These are phyloP conservation scores for Eimeria brunetti DNA, from an alignment of 169 alveolate species.

Conservation along the genomic window DNA sequence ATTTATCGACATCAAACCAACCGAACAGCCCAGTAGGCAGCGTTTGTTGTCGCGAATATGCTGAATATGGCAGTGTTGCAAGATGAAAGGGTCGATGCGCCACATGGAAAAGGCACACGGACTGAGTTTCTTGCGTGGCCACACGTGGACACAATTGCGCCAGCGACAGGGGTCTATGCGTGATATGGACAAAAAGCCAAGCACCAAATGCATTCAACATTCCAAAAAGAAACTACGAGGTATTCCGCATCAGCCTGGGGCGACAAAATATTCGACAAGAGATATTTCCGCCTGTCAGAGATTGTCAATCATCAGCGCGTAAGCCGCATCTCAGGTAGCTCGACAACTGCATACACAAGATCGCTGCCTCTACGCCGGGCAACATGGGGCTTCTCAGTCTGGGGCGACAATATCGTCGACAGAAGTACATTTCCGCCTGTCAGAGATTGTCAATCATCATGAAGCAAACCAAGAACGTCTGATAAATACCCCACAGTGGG, in stretches of 20 bases:
- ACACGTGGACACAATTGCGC: background rate
- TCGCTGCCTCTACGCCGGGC: too few relatives aligned
- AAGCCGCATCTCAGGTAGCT: background rate
- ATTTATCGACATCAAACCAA: background rate
- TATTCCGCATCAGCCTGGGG: conserved; percentile 41
- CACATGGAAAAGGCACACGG: background rate
- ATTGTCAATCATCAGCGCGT: conserved; percentile 50
- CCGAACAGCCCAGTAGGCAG: background rate
- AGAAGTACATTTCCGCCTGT: conserved; percentile 61
- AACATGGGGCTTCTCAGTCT: conserved; percentile 26
- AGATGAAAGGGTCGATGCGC: conserved; percentile 64
- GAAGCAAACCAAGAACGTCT: background rate
- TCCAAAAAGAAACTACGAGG: background rate
- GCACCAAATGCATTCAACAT: background rate
- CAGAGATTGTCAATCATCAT: conserved; percentile 65
- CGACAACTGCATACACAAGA: background rate
- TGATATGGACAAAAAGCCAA: background rate
- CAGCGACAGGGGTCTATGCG: background rate
- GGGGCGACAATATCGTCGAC: conserved; percentile 69
- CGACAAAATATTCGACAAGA: conserved; percentile 55
- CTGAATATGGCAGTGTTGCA: background rate
- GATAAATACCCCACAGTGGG: too few relatives aligned
- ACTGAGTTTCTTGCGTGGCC: conserved; percentile 56
- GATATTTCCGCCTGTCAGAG: conserved; percentile 62
- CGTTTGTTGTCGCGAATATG: conserved; percentile 45